Percentiles rank a stretch among this genome's conserved stretches.
Evolutionary conservation across 371 early-diverging fungal species (phyloP).

Genomic region (Rhizomucor pusillus): DNA sequence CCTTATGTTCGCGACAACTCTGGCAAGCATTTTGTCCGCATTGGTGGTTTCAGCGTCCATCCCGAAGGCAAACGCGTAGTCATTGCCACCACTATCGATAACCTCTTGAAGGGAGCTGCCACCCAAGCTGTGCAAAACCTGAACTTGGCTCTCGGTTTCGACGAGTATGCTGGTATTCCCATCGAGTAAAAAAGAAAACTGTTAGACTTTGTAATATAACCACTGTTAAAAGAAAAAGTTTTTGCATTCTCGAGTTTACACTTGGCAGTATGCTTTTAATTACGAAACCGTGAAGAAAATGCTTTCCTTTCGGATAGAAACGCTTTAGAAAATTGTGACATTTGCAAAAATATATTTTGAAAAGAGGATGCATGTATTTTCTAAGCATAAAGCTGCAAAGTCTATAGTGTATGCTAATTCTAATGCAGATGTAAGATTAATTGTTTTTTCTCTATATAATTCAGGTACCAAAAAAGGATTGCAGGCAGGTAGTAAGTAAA

Average conservation of each 20-base stretch:
- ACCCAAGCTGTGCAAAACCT: slow-evolving; percentile 94
- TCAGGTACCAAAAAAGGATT: too few species aligned
- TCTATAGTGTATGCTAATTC: too few species aligned
- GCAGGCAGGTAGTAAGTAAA: too few species aligned
- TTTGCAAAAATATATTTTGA: too few species aligned
- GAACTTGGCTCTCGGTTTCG: slow-evolving; percentile 72
- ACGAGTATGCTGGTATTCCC: slow-evolving; percentile 85
- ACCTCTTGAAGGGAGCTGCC: slow-evolving; percentile 95
- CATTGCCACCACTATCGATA: slow-evolving; percentile 92
- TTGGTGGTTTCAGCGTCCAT: slow-evolving; percentile 92
- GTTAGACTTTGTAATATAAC: slow-evolving; percentile 1
- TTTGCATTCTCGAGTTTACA: slow-evolving; percentile 3
- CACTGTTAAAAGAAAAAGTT: neutral
- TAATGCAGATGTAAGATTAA: too few species aligned
- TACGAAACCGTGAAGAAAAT: too few species aligned
- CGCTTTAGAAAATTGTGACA: too few species aligned
- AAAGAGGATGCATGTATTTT: too few species aligned
- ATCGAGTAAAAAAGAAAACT: slow-evolving; percentile 25
- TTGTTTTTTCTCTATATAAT: too few species aligned
- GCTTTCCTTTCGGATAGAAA: too few species aligned
- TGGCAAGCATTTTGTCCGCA: slow-evolving; percentile 79
- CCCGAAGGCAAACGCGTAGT: slow-evolving; percentile 81
- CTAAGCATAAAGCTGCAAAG: too few species aligned
- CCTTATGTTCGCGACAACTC: slow-evolving; percentile 89
- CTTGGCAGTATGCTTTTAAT: too few species aligned